phyloP scores from a whole-genome alignment of 495 filamentous ascomycete genomes.

The Aspergillus hancockii region DNA sequence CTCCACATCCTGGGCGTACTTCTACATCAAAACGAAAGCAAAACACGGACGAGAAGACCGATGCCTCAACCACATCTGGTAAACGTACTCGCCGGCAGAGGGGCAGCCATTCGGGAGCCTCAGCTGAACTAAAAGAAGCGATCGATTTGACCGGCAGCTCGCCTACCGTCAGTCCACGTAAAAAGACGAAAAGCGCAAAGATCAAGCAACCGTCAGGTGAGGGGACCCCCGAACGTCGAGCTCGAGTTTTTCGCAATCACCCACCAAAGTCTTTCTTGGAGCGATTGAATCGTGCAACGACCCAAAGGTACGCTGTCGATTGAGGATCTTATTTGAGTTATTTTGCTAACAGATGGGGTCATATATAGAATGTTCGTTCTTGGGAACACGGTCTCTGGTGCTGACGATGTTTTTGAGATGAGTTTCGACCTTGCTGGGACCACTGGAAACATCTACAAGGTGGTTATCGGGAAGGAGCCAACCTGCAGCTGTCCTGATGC shows the following conservation, averaged over 20 bases:
- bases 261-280: slow-evolving; percentile 44
- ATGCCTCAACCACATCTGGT: background rate
- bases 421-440: slow-evolving; percentile 69
- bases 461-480: slow-evolving; percentile 55
- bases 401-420: slow-evolving; percentile 47
- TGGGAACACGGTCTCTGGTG: slow-evolving; percentile 44
- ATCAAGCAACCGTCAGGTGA: slow-evolving; percentile 9
- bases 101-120: background rate
- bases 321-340: background rate
- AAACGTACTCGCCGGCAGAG: slow-evolving; percentile 6
- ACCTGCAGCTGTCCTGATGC: slow-evolving; percentile 69
- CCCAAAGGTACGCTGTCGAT: slow-evolving; percentile 37
- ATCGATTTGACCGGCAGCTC: slow-evolving; percentile 25
- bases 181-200: slow-evolving; percentile 28
- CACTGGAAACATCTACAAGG: slow-evolving; percentile 74
- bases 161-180: slow-evolving; percentile 9
- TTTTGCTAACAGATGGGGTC: background rate
- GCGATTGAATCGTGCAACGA: slow-evolving; percentile 43
- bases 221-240: slow-evolving; percentile 36
- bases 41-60: background rate
- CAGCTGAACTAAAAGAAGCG: background rate
- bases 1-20: background rate
- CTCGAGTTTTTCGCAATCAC: slow-evolving; percentile 36
- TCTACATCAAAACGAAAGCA: slow-evolving; percentile 23
- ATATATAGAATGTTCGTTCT: slow-evolving; percentile 59